These are phyloP conservation scores for Alternaria atra DNA, from an alignment of 2,329 filamentous ascomycete genomes.

Conservation along the genomic window DNA sequence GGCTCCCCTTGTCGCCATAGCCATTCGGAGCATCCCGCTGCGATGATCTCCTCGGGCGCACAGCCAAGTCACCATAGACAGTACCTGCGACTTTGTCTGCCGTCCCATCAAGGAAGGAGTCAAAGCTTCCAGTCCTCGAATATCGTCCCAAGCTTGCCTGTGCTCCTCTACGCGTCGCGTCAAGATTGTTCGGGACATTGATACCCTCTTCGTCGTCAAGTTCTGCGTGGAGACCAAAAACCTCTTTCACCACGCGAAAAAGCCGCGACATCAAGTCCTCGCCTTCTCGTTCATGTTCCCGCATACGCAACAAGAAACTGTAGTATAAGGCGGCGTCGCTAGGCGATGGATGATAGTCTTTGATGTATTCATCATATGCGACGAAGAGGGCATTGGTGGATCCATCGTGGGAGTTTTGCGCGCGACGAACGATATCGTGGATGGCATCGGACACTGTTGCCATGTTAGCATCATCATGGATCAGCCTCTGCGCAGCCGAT, in stretches of 20 bases:
- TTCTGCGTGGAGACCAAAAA: slow-evolving; percentile 69
- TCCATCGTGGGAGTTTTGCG: slow-evolving; percentile 72
- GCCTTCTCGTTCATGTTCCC: slow-evolving; percentile 34
- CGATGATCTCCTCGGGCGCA: slow-evolving; percentile 30
- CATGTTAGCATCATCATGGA: slow-evolving; percentile 14
- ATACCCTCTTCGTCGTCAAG: slow-evolving; percentile 56
- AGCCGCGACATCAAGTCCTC: slow-evolving; percentile 73
- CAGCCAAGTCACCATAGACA: slow-evolving; percentile 31
- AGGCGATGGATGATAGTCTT: slow-evolving; percentile 72
- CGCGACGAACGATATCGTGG: slow-evolving; percentile 77
- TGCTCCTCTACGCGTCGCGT: slow-evolving; percentile 34
- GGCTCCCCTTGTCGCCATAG: slow-evolving; percentile 8
- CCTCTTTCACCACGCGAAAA: slow-evolving; percentile 68
- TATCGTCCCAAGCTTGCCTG: slow-evolving; percentile 31
- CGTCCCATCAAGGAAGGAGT: slow-evolving; percentile 66
- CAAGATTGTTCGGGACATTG: slow-evolving; percentile 43
- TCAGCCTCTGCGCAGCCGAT: no score
- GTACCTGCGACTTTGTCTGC: slow-evolving; percentile 61
- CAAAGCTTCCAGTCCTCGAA: slow-evolving; percentile 63
- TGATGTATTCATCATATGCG: slow-evolving; percentile 81
- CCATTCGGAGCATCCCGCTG: slow-evolving; percentile 19
- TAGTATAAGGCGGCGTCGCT: slow-evolving; percentile 79
- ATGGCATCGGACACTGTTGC: slow-evolving; percentile 77
- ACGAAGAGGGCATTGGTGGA: slow-evolving; percentile 78
- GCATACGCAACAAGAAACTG: slow-evolving; percentile 79